A percentile compares a stretch with the other conserved stretches of the same genome.
These are phyloP conservation scores for Actinidia arguta DNA, from an alignment of 179 eudicot genomes.

Conservation along the genomic window DNA sequence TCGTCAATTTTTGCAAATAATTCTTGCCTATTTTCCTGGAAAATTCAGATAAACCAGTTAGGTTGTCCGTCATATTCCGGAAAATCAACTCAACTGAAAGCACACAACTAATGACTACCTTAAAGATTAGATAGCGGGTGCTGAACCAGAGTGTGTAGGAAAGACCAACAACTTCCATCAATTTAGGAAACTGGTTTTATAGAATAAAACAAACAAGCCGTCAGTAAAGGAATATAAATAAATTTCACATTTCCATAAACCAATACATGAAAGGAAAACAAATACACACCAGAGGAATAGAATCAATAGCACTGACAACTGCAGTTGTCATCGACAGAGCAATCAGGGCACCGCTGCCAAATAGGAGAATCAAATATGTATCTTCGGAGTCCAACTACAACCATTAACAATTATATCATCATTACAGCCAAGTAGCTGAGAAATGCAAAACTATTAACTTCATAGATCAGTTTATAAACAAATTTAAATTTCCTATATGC, in stretches of 20 bases:
- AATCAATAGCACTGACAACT: not conserved
- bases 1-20: constrained; percentile 69
- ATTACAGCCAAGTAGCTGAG: too few species aligned
- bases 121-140: constrained; percentile 79
- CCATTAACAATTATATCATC: not conserved
- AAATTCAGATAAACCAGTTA: constrained; percentile 16
- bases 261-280: not conserved
- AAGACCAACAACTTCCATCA: constrained; percentile 86
- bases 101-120: constrained; percentile 44
- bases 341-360: constrained; percentile 4
- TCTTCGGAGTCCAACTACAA: constrained; percentile 12
- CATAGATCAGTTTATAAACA: not conserved
- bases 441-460: not conserved
- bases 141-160: constrained; percentile 80
- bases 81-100: not conserved
- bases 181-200: constrained; percentile 58
- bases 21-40: constrained; percentile 75
- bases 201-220: not conserved
- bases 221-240: not conserved
- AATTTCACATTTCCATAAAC: not conserved
- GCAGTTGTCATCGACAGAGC: not conserved
- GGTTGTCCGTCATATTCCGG: not conserved
- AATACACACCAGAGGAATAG: constrained; percentile 18
- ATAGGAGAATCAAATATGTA: not conserved
- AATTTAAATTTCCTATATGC: too few species aligned